Evolutionary conservation across 495 filamentous ascomycete species (phyloP).

Genomic region (Penicillium silybi): DNA sequence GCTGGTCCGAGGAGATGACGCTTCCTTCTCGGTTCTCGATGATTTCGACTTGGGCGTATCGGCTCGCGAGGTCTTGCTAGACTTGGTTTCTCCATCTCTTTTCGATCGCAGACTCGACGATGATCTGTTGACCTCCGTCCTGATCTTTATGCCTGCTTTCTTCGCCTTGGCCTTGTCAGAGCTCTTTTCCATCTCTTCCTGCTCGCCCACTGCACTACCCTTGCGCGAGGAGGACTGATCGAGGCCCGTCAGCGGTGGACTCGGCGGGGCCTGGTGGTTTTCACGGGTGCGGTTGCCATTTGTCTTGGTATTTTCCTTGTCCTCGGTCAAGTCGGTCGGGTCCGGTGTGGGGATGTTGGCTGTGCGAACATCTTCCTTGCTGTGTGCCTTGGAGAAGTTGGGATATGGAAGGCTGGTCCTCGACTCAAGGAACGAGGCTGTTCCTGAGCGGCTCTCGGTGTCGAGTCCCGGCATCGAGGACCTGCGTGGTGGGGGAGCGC

Average conservation of each 20-base stretch:
- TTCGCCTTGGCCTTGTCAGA: conserved; percentile 35
- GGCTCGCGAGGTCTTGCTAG: conserved; percentile 35
- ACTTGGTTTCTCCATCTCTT: conserved; percentile 34
- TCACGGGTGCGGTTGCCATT: conserved; percentile 26
- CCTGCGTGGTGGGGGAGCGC: conserved; percentile 36
- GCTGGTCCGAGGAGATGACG: conserved; percentile 28
- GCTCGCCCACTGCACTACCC: conserved; percentile 37
- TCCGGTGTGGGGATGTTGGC: conserved; percentile 74
- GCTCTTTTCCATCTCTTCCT: conserved; percentile 38
- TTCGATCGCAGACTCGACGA: conserved; percentile 42
- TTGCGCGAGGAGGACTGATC: conserved; percentile 47
- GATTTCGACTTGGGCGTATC: conserved; percentile 43
- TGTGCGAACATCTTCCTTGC: conserved; percentile 72
- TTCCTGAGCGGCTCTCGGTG: conserved; percentile 29
- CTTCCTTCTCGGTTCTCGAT: conserved; percentile 27
- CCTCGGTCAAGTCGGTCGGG: conserved; percentile 66
- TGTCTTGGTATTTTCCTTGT: conserved; percentile 32
- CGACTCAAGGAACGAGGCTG: conserved; percentile 47
- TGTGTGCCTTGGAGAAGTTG: conserved; percentile 81
- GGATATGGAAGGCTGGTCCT: conserved; percentile 75
- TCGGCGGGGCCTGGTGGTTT: conserved; percentile 51
- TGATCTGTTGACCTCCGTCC: conserved; percentile 40
- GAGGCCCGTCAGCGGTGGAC: conserved; percentile 57
- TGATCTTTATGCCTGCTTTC: conserved; percentile 37
- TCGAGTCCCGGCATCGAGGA: conserved; percentile 51